Conservation (phyloP, 306 rosid species). For the Aeschynomene evenia region DNA sequence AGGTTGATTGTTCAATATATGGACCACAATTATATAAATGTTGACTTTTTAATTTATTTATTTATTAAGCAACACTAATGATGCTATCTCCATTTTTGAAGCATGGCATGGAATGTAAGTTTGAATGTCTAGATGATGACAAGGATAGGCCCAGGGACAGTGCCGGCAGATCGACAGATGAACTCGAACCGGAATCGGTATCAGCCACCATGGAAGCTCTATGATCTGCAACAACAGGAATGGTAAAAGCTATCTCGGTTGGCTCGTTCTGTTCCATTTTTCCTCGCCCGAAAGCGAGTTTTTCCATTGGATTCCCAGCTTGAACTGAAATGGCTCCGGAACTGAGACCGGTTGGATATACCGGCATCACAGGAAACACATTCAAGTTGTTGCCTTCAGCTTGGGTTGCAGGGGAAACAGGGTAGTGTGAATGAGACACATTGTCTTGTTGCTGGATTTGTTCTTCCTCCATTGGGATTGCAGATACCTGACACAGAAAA, state of each 20-base stretch:
- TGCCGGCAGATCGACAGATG: constrained; percentile 40
- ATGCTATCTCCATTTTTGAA: constrained; percentile 57
- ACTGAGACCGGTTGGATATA: constrained; percentile 36
- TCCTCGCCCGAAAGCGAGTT: constrained; percentile 39
- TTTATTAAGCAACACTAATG: constrained; percentile 61
- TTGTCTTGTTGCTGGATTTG: constrained; percentile 48
- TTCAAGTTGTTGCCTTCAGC: constrained; percentile 42
- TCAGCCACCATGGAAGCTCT: constrained; percentile 30
- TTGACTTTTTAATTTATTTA: too few species aligned
- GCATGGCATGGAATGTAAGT: constrained; percentile 52
- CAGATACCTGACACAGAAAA: constrained; percentile 49
- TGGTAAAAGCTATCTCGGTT: constrained; percentile 31
- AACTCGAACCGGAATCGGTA: constrained; percentile 34
- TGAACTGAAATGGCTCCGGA: constrained; percentile 37
- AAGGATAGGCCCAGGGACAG: constrained; percentile 66
- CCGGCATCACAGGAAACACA: constrained; percentile 43
- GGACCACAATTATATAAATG: constrained; percentile 25
- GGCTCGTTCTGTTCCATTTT: constrained; percentile 33
- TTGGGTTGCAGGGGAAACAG: constrained; percentile 32
- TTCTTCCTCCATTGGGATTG: constrained; percentile 62
- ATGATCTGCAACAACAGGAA: constrained; percentile 35
- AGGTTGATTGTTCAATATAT: constrained; percentile 27
- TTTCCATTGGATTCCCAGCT: constrained; percentile 46
- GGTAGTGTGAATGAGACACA: constrained; percentile 41
- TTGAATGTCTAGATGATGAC: constrained; percentile 50